Percentiles rank a stretch among this genome's conserved stretches.
phyloP scores from a whole-genome alignment of 192 early-diverging fungal genomes.

The Coemansia pectinata region DNA sequence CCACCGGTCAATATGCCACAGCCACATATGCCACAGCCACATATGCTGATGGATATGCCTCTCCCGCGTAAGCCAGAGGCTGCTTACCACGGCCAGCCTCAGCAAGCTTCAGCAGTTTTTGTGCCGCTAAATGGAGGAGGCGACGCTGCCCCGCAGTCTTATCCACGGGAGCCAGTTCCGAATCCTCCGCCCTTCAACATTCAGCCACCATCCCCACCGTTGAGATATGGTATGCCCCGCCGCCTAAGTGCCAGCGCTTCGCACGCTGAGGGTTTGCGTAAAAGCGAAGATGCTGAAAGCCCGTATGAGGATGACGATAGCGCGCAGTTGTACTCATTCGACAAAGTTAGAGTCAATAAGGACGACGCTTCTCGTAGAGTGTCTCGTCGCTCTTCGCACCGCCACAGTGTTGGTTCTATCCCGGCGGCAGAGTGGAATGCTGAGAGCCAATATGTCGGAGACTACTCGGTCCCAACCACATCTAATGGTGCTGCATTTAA shows the following conservation, averaged over 20 bases:
- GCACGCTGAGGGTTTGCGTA: conserved; percentile 1
- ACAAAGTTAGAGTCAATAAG: conserved; percentile 29
- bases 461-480: background rate
- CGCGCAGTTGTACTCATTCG: conserved; percentile 34
- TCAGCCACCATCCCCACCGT: background rate
- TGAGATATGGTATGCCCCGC: background rate
- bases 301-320: conserved; percentile 26
- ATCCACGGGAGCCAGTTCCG: background rate
- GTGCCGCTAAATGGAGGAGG: conserved; percentile 2
- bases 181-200: background rate
- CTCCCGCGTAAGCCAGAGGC: background rate
- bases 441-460: background rate
- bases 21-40: background rate
- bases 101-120: background rate
- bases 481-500: background rate
- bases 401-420: conserved; percentile 5
- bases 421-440: background rate
- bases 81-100: background rate
- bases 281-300: conserved; percentile 17
- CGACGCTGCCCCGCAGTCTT: background rate
- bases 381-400: conserved; percentile 4
- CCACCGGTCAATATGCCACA: background rate
- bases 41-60: conserved; percentile 3
- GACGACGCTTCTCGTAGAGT: background rate
- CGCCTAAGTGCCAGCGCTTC: conserved; percentile 5